Base-by-base conservation (phyloP, 345 rosid species). In the Ceriops zippeliana region DNA sequence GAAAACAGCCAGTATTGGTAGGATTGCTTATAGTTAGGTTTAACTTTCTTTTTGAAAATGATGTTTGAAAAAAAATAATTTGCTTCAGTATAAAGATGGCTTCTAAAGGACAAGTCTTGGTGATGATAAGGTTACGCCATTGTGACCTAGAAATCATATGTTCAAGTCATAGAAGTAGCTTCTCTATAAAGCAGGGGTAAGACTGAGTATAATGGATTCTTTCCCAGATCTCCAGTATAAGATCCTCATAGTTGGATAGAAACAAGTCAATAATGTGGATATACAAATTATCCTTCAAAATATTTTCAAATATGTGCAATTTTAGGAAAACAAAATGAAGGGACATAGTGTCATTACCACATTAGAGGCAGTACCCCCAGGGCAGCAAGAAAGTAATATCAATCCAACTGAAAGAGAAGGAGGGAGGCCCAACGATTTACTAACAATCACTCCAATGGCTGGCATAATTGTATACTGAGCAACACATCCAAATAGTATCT, bases 381-480 rank as follows among this genome's bases (percentile, higher is more conserved):
- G 93, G 61, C 93, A 84, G 70, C 87, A 86, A 47, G 78, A 67
- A 30, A 88, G 86, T 77, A 88, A 69, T 65, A 86, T 84, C 70
- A 88, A 75, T 64, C 93, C 93, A 70, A 86, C 89, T 11, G 93
- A 83, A 67, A 88, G 84, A 42, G 86, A 71, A 57, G 90, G 85
- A 59, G 86, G 28, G 70, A 88, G 93, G 35, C 86, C 81, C 86
- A 88, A 58, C 20, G 5, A 26, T 80, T 78, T 88, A 73, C 90
- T 77, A 46, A 88, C 57, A 32, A 84, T 8, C 37, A 72, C 16
- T 59, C 83, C 89, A 32, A 80, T 75, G 17, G 72, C 65, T 49
- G 90, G 90, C 89, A 88, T 88, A 28, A 86, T 82, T n/a, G 89
- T 77, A 65, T 80, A 88, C 62, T 88, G 93, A 66, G 89, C 87